Base-by-base conservation (phyloP, 2,329 filamentous ascomycete species). In the Alternaria dauci region DNA sequence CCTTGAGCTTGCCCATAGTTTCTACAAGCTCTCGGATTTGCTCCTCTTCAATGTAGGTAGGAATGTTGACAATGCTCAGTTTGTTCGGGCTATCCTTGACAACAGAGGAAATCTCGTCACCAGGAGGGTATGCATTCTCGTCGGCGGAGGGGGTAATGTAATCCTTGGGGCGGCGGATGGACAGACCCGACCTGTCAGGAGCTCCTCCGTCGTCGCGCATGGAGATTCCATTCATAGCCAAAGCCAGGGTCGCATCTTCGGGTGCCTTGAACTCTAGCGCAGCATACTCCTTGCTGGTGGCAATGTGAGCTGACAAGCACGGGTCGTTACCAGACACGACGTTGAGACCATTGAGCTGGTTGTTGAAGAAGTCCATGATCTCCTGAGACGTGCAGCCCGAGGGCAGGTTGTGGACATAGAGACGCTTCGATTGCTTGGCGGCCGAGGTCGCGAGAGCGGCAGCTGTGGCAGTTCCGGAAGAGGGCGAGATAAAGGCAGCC, bases 301-400 rank as follows among this genome's bases (percentile, higher is more conserved):
- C 91, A 57, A 98, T 84, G 71, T 97, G 92, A 38, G 91, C 92
- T 8, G 90, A 89, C 53, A 92, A 84, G 76, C 95, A 98, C 36
- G 94, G 94, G 71, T 98, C 94, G 47, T 87, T 86, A 66, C 88
- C 89, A 67, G 93, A 89, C 53, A 96, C 88, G 36, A 97, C 91
- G 72, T 99, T 99, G 47, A 99, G 83, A n/a, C 94, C 93, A 72
- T 99, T 98, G 52, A 99, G 86, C 78, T 98, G 94, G 25, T 97
- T 84, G 74, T 99, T 99, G 85, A 99, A 97, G 81, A 97, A 99
- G 23, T 88, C 86, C 61, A 90, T 82, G 41, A 99, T 78, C 63
- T 81, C 83, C 54, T 97, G 94, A 61, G 96, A 92, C 14, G 87
- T 91, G n/a, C 86, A 86, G 25, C 83, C 86, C 2, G 86, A 73